Evolutionary conservation across 2,329 filamentous ascomycete genomes (phyloP).

Genomic region (Penicillium occitanis): DNA sequence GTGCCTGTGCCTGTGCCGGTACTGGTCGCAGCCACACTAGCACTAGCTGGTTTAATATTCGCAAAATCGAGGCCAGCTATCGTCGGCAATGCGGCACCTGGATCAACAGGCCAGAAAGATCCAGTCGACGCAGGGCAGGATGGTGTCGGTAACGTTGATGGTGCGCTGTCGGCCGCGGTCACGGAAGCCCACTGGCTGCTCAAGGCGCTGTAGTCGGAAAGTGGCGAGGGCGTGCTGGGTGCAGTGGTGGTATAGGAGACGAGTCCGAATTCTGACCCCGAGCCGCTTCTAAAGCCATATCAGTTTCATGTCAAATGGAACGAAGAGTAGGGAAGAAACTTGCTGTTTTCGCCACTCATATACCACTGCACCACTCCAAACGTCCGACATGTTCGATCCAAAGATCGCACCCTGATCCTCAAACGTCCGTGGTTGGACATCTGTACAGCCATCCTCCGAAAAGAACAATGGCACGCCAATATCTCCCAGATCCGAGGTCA

Average conservation of each 20-base stretch:
- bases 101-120: background rate
- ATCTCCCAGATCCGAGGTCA: background rate
- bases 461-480: background rate
- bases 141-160: background rate
- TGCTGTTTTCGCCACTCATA: constrained; percentile 67
- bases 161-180: background rate
- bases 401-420: constrained; percentile 73
- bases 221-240: background rate
- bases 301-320: background rate
- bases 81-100: background rate
- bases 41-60: background rate
- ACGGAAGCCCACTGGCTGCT: background rate
- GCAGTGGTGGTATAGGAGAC: background rate
- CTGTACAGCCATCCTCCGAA: background rate
- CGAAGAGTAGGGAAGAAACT: background rate
- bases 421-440: constrained; percentile 43
- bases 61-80: background rate
- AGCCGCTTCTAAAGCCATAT: background rate
- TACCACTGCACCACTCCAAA: constrained; percentile 74
- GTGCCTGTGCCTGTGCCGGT: background rate
- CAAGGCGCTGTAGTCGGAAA: background rate
- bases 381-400: constrained; percentile 66
- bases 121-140: background rate
- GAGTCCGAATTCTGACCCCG: background rate
- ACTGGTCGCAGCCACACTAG: background rate